Evolutionary conservation across 75 land plant species (phyloP).

Genomic region (Cupressus sempervirens): DNA sequence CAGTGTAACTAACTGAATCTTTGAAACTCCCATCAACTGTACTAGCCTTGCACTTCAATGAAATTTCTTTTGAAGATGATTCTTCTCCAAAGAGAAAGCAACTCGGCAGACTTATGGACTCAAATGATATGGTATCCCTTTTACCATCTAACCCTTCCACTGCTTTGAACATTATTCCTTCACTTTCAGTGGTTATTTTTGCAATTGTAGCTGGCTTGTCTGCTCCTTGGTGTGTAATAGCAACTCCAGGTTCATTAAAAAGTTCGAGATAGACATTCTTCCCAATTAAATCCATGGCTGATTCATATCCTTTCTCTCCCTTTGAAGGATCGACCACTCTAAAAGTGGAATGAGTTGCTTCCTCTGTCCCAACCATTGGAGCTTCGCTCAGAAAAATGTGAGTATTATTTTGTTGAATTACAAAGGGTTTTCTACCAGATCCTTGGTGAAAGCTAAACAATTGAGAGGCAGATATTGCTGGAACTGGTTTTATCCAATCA

Average conservation of each 20-base stretch:
- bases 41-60: conserved; percentile 24
- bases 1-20: conserved; percentile 44
- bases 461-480: conserved; percentile 25
- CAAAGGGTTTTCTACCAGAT: conserved; percentile 9
- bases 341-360: conserved; percentile 45
- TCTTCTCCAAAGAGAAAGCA: conserved; percentile 31
- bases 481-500: conserved; percentile 46
- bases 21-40: conserved; percentile 27
- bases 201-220: conserved; percentile 18
- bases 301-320: neutral
- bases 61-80: conserved; percentile 1
- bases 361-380: conserved; percentile 31
- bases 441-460: conserved; percentile 36
- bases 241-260: conserved; percentile 59
- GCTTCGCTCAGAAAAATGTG: conserved; percentile 27
- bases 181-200: neutral
- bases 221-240: conserved; percentile 36
- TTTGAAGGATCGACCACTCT: conserved; percentile 22
- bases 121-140: conserved; percentile 47
- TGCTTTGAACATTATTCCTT: conserved; percentile 27
- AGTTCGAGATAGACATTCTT: conserved; percentile 58
- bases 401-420: conserved; percentile 20
- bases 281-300: conserved; percentile 20
- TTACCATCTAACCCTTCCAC: conserved; percentile 50
- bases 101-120: conserved; percentile 30